phyloP scores from a whole-genome alignment of 441 rosid species.

The Gossypium gossypioides region DNA sequence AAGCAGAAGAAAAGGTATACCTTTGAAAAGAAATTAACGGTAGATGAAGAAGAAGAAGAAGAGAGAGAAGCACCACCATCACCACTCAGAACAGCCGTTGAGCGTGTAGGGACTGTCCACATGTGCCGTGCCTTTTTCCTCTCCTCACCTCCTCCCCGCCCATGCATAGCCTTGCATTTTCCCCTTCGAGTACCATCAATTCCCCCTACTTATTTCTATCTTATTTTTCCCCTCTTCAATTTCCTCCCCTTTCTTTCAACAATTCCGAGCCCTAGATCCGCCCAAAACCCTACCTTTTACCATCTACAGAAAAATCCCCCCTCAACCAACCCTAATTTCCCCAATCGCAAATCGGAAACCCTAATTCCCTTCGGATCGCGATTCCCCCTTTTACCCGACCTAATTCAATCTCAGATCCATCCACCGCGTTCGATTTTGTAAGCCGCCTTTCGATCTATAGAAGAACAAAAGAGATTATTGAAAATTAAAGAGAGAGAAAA shows the following conservation, averaged over 20 bases:
- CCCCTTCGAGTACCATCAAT: slow-evolving; percentile 47
- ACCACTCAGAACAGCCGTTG: slow-evolving; percentile 35
- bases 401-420: slow-evolving; percentile 12
- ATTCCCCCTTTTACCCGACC: slow-evolving; percentile 5
- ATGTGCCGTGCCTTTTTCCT: slow-evolving; percentile 53
- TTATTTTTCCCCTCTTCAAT: neutral
- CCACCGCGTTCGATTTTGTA: neutral
- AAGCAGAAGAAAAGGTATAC: slow-evolving; percentile 20
- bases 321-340: slow-evolving; percentile 15
- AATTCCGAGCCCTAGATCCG: slow-evolving; percentile 13
- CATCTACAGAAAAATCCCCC: neutral
- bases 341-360: slow-evolving; percentile 9
- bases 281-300: slow-evolving; percentile 16
- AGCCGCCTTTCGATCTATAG: slow-evolving; percentile 17
- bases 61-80: slow-evolving; percentile 35
- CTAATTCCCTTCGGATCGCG: slow-evolving; percentile 20
- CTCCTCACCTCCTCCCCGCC: slow-evolving; percentile 42
- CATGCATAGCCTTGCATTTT: slow-evolving; percentile 74
- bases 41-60: slow-evolving; percentile 32
- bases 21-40: slow-evolving; percentile 49
- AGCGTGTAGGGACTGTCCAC: slow-evolving; percentile 57
- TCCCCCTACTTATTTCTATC: slow-evolving; percentile 5
- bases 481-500: neutral
- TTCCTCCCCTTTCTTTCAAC: neutral
- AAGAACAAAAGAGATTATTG: neutral